Conservation (phyloP, 495 filamentous ascomycete genomes). For the Lichenothelia convexa region DNA sequence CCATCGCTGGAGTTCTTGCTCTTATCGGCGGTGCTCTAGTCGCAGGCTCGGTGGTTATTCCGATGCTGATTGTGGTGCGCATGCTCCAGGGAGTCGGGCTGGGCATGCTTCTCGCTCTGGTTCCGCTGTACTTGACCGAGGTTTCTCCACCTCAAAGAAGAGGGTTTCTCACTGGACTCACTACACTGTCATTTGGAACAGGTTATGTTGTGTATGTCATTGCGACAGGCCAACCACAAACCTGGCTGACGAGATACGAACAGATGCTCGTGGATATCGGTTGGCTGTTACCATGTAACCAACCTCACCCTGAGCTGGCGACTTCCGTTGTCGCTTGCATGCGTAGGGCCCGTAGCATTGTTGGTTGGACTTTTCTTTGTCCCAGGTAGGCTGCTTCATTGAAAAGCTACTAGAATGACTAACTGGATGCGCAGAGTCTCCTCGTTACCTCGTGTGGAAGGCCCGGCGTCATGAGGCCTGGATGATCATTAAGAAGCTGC, state of each 20-base stretch:
- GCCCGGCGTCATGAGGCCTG: not conserved
- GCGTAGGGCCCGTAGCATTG: not conserved
- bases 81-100: slow-evolving; percentile 4
- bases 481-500: not conserved
- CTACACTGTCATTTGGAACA: not conserved
- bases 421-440: not conserved
- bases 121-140: slow-evolving; percentile 5
- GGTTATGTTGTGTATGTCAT: not conserved
- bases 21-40: slow-evolving; percentile 14
- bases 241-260: not conserved
- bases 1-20: slow-evolving; percentile 5
- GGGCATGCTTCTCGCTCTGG: slow-evolving; percentile 2
- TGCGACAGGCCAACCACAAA: not conserved
- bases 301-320: not conserved
- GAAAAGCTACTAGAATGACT: not conserved
- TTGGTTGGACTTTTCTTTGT: not conserved
- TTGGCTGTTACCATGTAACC: not conserved
- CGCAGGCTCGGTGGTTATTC: slow-evolving; percentile 11
- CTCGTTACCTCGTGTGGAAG: not conserved
- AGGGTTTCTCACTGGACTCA: slow-evolving; percentile 4
- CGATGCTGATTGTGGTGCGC: slow-evolving; percentile 12
- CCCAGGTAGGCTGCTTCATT: not conserved
- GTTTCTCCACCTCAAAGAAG: slow-evolving; percentile 1
- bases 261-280: not conserved
- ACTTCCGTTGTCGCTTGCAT: not conserved